Conservation (phyloP, 129 eudicot species). For the Sambucus nigra region DNA sequence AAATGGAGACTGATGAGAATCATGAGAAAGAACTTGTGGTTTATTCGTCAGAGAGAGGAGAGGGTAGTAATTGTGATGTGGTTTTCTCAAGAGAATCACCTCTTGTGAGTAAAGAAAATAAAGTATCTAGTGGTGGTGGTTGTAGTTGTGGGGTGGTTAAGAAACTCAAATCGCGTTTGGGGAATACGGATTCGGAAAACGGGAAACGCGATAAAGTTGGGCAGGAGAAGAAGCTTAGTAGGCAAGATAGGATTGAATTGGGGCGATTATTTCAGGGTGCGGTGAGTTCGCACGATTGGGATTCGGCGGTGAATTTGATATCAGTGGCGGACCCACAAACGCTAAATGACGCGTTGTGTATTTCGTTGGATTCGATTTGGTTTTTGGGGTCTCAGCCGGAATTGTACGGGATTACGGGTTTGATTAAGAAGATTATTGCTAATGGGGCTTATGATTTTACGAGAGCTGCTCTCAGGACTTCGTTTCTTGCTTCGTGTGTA, state of each 20-base stretch:
- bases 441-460: constrained; percentile 92
- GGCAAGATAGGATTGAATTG: constrained; percentile 80
- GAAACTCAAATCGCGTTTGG: constrained; percentile 53
- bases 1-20: no score
- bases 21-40: no score
- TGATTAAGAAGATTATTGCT: constrained; percentile 63
- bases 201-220: constrained; percentile 32
- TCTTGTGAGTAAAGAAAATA: constrained; percentile 33
- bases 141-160: constrained; percentile 47
- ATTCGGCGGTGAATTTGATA: constrained; percentile 68
- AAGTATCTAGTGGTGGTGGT: constrained; percentile 11
- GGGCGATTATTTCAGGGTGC: constrained; percentile 89
- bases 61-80: constrained; percentile 55
- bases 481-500: constrained; percentile 92
- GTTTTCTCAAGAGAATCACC: constrained; percentile 73
- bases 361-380: constrained; percentile 86
- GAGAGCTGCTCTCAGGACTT: constrained; percentile 91
- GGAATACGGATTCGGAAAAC: constrained; percentile 26
- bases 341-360: constrained; percentile 89
- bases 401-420: constrained; percentile 56
- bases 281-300: constrained; percentile 88
- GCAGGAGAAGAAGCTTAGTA: constrained; percentile 60
- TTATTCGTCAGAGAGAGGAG: constrained; percentile 28
- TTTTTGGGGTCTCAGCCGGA: constrained; percentile 67
- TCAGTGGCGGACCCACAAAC: constrained; percentile 77